Evolutionary conservation across 345 rosid genomes (phyloP).

Genomic region (Brassica nigra): DNA sequence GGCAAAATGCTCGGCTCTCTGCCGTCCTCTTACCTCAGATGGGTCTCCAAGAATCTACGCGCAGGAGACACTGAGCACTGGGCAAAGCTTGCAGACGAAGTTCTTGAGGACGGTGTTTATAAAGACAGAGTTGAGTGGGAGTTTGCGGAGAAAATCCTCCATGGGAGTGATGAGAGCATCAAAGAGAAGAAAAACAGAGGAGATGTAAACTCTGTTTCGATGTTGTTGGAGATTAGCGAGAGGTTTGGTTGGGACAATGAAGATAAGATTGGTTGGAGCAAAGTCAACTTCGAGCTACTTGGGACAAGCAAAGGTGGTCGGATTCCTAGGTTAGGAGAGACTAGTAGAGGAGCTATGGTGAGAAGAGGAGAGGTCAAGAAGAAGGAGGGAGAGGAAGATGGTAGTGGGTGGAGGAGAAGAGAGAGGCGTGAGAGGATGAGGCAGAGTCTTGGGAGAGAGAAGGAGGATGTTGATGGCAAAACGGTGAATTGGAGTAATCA

Average conservation of each 20-base stretch:
- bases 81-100: slow-evolving; percentile 76
- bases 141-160: slow-evolving; percentile 55
- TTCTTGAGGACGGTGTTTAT: slow-evolving; percentile 67
- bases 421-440: slow-evolving; percentile 47
- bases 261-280: slow-evolving; percentile 70
- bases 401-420: slow-evolving; percentile 33
- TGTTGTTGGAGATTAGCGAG: slow-evolving; percentile 69
- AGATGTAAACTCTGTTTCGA: slow-evolving; percentile 46
- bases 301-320: slow-evolving; percentile 79
- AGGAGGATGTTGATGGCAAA: slow-evolving; percentile 28
- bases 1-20: slow-evolving; percentile 84
- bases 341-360: neutral
- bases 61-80: slow-evolving; percentile 63
- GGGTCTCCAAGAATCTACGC: slow-evolving; percentile 75
- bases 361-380: slow-evolving; percentile 29
- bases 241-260: slow-evolving; percentile 87
- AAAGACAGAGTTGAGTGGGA: slow-evolving; percentile 84
- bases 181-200: slow-evolving; percentile 24
- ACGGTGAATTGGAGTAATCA: slow-evolving; percentile 22
- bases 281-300: slow-evolving; percentile 62
- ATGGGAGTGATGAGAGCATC: slow-evolving; percentile 43
- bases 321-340: slow-evolving; percentile 56
- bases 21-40: slow-evolving; percentile 73
- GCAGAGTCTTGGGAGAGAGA: slow-evolving; percentile 28
- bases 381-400: slow-evolving; percentile 32